Evolutionary conservation across 1,139 yeast species (phyloP).

Genomic region (Kurtzmaniella quercitrusa): DNA sequence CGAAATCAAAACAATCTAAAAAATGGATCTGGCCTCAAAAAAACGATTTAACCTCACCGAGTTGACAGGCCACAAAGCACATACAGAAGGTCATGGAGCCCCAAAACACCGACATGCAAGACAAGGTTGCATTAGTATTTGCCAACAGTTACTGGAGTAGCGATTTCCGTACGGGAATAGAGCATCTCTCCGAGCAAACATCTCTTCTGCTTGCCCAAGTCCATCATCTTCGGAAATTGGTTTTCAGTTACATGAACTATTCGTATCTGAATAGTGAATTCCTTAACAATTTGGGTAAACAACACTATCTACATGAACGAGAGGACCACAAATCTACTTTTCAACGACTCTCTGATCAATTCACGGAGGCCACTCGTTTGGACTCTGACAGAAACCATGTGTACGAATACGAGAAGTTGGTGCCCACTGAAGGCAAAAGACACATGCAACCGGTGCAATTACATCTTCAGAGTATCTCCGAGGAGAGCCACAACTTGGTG

Average conservation of each 20-base stretch:
- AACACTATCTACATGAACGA: constrained; percentile 14
- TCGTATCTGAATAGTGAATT: constrained; percentile 35
- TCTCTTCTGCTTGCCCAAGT: constrained; percentile 33
- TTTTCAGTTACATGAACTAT: constrained; percentile 36
- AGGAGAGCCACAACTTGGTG: constrained; percentile 23
- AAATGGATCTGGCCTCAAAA: too few species aligned
- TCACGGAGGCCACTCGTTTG: constrained; percentile 6
- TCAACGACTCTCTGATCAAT: constrained; percentile 5
- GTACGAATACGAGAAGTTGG: neutral
- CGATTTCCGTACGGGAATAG: constrained; percentile 38
- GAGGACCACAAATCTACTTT: constrained; percentile 3
- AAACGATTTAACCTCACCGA: too few species aligned
- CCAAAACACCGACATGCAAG: neutral
- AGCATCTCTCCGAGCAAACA: constrained; percentile 27
- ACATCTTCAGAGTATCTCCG: constrained; percentile 13
- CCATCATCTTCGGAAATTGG: constrained; percentile 39
- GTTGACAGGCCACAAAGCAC: too few species aligned
- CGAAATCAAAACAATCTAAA: neutral
- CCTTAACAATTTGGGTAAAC: constrained; percentile 24
- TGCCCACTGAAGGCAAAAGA: neutral
- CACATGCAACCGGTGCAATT: constrained; percentile 7
- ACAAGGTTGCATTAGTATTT: constrained; percentile 10
- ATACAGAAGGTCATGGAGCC: neutral
- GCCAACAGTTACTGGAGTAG: constrained; percentile 41
- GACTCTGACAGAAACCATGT: neutral